Evolutionary conservation across 352 stramenopile species (phyloP).

Genomic region (Phytophthora fragariae): DNA sequence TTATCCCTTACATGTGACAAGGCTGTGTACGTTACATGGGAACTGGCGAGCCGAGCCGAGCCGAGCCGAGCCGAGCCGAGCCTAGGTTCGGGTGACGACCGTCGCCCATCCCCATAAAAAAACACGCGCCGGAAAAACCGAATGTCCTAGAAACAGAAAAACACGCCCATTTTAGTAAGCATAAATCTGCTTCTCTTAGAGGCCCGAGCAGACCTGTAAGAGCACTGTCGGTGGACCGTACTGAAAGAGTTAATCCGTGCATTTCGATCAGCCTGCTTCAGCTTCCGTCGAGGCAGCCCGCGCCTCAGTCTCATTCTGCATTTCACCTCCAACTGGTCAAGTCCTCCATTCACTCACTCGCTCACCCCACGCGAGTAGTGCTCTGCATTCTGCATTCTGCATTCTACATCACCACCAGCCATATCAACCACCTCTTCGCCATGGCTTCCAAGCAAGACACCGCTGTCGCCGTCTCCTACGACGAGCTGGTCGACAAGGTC

Average conservation of each 20-base stretch:
- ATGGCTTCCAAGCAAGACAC: constrained; percentile 18
- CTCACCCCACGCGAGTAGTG: too few species aligned
- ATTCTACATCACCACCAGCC: background rate
- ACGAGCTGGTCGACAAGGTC: constrained; percentile 31
- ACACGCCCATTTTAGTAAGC: too few species aligned
- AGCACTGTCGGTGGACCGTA: too few species aligned
- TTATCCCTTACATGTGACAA: background rate
- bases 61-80: too few species aligned
- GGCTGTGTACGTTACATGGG: too few species aligned
- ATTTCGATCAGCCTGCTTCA: too few species aligned
- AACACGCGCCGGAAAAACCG: constrained; percentile 10
- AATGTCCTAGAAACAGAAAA: constrained; percentile 11
- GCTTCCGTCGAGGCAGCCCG: too few species aligned
- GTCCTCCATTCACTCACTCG: background rate
- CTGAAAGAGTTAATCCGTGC: background rate
- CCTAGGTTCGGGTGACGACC: too few species aligned
- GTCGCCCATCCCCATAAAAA: background rate
- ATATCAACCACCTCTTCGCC: background rate
- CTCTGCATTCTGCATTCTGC: background rate
- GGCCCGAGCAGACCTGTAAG: too few species aligned
- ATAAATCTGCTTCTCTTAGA: too few species aligned
- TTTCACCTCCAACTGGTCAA: constrained; percentile 17
- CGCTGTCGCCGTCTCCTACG: constrained; percentile 1
- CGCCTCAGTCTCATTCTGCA: constrained; percentile 9
- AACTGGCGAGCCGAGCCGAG: constrained; percentile 8